Percentiles rank a stretch among this genome's conserved stretches.
These are phyloP conservation scores for Pascua guehoae DNA, from an alignment of 1,284 basidiomycete genomes.

Conservation along the genomic window DNA sequence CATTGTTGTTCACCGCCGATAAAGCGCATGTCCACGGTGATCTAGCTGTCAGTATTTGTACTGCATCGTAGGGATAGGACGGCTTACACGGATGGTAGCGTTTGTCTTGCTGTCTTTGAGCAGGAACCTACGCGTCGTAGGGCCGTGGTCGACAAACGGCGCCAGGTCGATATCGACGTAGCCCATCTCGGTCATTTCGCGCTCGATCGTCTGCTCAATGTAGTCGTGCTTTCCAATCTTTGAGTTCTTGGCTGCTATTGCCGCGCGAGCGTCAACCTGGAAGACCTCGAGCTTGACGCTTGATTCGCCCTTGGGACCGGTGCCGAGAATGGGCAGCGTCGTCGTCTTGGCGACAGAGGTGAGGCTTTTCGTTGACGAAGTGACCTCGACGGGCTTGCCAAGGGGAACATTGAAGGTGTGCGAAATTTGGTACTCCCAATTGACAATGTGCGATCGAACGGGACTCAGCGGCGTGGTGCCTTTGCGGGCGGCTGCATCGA, in stretches of 20 bases:
- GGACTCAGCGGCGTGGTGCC: constrained; percentile 31
- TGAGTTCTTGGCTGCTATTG: no score
- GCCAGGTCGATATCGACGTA: constrained; percentile 47
- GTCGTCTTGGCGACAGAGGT: background rate
- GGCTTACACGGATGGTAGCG: constrained; percentile 44
- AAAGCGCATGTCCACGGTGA: constrained; percentile 43
- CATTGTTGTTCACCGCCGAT: constrained; percentile 40
- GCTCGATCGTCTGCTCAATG: background rate
- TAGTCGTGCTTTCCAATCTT: no score
- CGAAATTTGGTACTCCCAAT: constrained; percentile 42
- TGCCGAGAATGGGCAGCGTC: constrained; percentile 32
- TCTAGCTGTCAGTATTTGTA: constrained; percentile 17
- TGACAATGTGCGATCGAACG: constrained; percentile 32
- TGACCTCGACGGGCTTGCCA: constrained; percentile 22
- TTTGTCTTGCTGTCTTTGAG: constrained; percentile 45
- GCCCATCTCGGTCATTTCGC: constrained; percentile 28
- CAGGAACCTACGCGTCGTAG: constrained; percentile 40
- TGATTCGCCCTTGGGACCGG: constrained; percentile 37
- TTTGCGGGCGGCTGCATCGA: constrained; percentile 21
- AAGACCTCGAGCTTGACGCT: constrained; percentile 36
- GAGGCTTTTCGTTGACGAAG: no score
- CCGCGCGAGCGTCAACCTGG: background rate
- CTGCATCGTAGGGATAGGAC: background rate
- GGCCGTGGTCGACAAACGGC: constrained; percentile 45
- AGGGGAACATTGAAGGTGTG: constrained; percentile 39